A percentile compares a stretch with the other conserved stretches of the same genome.
phyloP scores from a whole-genome alignment of 371 early-diverging fungal genomes.

The Furculomyces boomerangus region DNA sequence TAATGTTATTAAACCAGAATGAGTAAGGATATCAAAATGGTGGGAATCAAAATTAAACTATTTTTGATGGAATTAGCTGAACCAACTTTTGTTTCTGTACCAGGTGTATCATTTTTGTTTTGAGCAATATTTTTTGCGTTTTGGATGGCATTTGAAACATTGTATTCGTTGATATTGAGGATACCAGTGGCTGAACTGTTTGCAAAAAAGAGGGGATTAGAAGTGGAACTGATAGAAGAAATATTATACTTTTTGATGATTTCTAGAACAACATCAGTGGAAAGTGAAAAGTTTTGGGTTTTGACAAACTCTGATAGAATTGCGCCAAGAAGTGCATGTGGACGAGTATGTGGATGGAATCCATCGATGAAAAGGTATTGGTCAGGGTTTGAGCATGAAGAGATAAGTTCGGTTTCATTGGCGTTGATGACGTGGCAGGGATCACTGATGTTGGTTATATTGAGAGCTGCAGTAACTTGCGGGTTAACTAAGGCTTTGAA shows the following conservation, averaged over 20 bases:
- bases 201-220: background rate
- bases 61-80: too few relatives aligned
- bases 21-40: too few relatives aligned
- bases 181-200: background rate
- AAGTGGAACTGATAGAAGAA: background rate
- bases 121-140: background rate
- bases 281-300: background rate
- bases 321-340: constrained; percentile 21
- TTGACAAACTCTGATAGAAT: constrained; percentile 5
- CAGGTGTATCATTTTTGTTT: background rate
- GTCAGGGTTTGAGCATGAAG: constrained; percentile 18
- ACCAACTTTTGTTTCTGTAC: background rate
- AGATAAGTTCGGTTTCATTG: background rate
- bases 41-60: too few relatives aligned
- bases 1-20: too few relatives aligned
- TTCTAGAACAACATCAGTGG: background rate
- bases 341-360: constrained; percentile 18
- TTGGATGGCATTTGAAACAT: background rate
- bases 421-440: constrained; percentile 10
- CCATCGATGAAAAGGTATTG: constrained; percentile 17
- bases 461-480: constrained; percentile 7
- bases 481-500: constrained; percentile 3
- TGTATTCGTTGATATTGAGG: background rate
- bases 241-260: background rate
- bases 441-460: constrained; percentile 7